These are phyloP conservation scores for Zygoascus sp. DNA, from an alignment of 1,139 yeast species.

Conservation along the genomic window DNA sequence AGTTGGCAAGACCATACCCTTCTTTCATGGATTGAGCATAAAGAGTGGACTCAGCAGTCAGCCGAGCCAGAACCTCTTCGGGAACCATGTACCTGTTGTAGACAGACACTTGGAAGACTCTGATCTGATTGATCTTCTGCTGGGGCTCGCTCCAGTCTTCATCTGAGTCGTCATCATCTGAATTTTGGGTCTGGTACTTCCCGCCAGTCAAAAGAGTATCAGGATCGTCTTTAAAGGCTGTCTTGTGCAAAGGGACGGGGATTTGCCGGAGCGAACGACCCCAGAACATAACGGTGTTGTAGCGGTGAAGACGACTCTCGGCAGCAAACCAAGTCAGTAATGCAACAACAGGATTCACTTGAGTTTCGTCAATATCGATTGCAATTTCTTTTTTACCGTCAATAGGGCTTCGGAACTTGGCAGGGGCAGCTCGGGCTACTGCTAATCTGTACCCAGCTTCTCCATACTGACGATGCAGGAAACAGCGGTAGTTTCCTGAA, in stretches of 20 bases:
- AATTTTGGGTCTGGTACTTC: neutral
- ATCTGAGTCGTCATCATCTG: constrained; percentile 8
- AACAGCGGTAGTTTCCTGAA: constrained; percentile 15
- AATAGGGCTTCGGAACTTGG: constrained; percentile 18
- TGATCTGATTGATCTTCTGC: constrained; percentile 8
- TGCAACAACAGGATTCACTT: constrained; percentile 25
- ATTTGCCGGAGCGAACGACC: constrained; percentile 10
- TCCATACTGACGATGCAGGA: constrained; percentile 21
- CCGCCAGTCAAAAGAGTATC: constrained; percentile 7
- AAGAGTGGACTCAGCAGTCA: constrained; percentile 14
- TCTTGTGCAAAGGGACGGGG: constrained; percentile 15
- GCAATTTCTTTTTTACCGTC: constrained; percentile 22
- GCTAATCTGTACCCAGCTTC: constrained; percentile 12
- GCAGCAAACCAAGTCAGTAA: constrained; percentile 13
- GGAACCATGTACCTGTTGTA: constrained; percentile 14
- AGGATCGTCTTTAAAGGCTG: constrained; percentile 18
- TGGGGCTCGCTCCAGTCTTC: constrained; percentile 11
- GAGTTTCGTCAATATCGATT: constrained; percentile 26
- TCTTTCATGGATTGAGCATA: constrained; percentile 1
- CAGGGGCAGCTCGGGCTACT: constrained; percentile 23
- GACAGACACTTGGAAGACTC: constrained; percentile 15
- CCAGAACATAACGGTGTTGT: neutral
- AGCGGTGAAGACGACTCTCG: neutral
- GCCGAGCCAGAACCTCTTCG: constrained; percentile 9
- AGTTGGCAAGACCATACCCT: neutral